These are phyloP conservation scores for Hanseniaspora osmophila DNA, from an alignment of 805 yeast species.

Conservation along the genomic window DNA sequence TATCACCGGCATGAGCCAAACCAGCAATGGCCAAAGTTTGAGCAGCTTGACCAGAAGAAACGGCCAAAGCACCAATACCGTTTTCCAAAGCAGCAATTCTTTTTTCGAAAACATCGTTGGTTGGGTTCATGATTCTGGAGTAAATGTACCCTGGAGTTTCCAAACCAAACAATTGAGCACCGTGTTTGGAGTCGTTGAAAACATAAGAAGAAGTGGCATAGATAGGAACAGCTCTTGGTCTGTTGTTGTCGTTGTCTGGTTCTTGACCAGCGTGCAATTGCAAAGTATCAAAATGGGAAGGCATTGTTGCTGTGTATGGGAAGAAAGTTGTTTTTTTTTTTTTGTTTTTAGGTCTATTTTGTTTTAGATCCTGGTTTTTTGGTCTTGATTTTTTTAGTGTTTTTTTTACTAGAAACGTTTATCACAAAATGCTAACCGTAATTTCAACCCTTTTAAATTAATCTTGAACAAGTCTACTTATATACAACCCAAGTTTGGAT, in stretches of 20 bases:
- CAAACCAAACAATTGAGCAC: constrained; percentile 79
- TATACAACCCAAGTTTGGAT: no score
- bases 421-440: no score
- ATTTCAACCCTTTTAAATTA: no score
- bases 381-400: no score
- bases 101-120: constrained; percentile 79
- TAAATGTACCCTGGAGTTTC: constrained; percentile 77
- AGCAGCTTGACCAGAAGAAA: constrained; percentile 94
- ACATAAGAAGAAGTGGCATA: constrained; percentile 85
- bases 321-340: no score
- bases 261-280: constrained; percentile 96
- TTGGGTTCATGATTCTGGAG: constrained; percentile 86
- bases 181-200: constrained; percentile 79
- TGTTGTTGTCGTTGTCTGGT: constrained; percentile 37
- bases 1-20: constrained; percentile 79
- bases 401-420: no score
- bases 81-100: constrained; percentile 87
- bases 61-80: constrained; percentile 83
- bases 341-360: no score
- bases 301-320: constrained; percentile 23
- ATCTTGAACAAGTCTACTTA: no score
- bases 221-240: constrained; percentile 85
- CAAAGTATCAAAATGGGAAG: constrained; percentile 72
- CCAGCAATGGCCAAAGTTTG: constrained; percentile 75
- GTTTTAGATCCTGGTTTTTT: background rate